Conservation (phyloP, 1,284 basidiomycete species). For the Ustilago xerochloae region DNA sequence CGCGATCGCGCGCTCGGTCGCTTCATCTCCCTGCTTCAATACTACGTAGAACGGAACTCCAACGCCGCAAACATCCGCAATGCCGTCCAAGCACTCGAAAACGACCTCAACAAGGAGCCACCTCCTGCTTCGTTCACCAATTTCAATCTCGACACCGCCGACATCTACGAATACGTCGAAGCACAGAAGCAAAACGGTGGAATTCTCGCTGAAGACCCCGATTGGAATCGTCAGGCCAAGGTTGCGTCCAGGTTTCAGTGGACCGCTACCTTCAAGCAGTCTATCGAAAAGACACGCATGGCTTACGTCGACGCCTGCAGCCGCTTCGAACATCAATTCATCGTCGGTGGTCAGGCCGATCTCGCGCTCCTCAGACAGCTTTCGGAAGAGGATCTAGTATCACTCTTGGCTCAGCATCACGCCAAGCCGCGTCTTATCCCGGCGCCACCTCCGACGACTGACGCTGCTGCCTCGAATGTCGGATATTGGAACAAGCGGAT, state of each 20-base stretch:
- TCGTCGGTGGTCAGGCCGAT: slow-evolving; percentile 13
- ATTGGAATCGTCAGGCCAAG: slow-evolving; percentile 10
- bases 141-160: slow-evolving; percentile 16
- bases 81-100: slow-evolving; percentile 7
- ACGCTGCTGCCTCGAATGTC: not conserved
- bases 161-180: slow-evolving; percentile 35
- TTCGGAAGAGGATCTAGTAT: not conserved
- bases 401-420: not conserved
- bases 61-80: not conserved
- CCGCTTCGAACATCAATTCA: slow-evolving; percentile 22
- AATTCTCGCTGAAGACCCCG: slow-evolving; percentile 23
- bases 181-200: slow-evolving; percentile 25
- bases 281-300: slow-evolving; percentile 16
- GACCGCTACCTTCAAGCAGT: slow-evolving; percentile 15
- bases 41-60: slow-evolving; percentile 16
- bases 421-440: slow-evolving; percentile 17
- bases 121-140: not conserved
- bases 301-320: slow-evolving; percentile 32
- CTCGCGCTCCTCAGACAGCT: slow-evolving; percentile 15
- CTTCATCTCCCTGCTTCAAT: slow-evolving; percentile 24
- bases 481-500: slow-evolving; percentile 12
- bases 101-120: slow-evolving; percentile 6
- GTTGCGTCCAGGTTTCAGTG: slow-evolving; percentile 18
- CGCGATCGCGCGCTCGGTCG: slow-evolving; percentile 37
- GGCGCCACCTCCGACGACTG: slow-evolving; percentile 4